Evolutionary conservation across 768 basidiomycete species (phyloP).

Genomic region (Russula dissimulans): DNA sequence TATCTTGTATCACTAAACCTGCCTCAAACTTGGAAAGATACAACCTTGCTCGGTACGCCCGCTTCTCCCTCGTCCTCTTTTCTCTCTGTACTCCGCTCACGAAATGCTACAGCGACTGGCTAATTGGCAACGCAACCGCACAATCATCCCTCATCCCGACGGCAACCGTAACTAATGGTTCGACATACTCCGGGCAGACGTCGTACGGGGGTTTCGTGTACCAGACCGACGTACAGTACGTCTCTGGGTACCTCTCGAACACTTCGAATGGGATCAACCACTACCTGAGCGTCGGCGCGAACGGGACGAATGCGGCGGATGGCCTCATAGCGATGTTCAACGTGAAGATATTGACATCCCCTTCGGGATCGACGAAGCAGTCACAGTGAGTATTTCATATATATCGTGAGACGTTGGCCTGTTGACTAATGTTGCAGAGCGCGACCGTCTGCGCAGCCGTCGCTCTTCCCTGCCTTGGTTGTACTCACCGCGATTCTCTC

Average conservation of each 20-base stretch:
- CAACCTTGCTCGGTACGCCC: constrained; percentile 57
- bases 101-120: constrained; percentile 52
- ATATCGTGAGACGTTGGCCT: background rate
- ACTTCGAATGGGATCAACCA: constrained; percentile 66
- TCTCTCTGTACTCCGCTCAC: background rate
- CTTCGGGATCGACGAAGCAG: constrained; percentile 16
- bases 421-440: background rate
- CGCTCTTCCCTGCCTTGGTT: background rate
- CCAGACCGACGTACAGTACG: constrained; percentile 55
- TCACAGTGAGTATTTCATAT: constrained; percentile 19
- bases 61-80: background rate
- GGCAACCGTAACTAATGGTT: constrained; percentile 40
- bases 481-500: background rate
- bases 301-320: constrained; percentile 59
- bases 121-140: constrained; percentile 76
- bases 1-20: background rate
- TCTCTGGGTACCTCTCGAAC: constrained; percentile 62
- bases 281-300: constrained; percentile 40
- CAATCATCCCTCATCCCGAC: constrained; percentile 36
- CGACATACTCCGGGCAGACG: constrained; percentile 55
- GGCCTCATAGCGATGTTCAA: constrained; percentile 75
- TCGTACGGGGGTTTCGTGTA: constrained; percentile 64
- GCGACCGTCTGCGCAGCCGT: background rate
- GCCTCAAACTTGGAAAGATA: constrained; percentile 36
- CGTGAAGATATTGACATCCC: constrained; percentile 48